Evolutionary conservation across 345 rosid species (phyloP).

Genomic region (Ailanthus altissimus): DNA sequence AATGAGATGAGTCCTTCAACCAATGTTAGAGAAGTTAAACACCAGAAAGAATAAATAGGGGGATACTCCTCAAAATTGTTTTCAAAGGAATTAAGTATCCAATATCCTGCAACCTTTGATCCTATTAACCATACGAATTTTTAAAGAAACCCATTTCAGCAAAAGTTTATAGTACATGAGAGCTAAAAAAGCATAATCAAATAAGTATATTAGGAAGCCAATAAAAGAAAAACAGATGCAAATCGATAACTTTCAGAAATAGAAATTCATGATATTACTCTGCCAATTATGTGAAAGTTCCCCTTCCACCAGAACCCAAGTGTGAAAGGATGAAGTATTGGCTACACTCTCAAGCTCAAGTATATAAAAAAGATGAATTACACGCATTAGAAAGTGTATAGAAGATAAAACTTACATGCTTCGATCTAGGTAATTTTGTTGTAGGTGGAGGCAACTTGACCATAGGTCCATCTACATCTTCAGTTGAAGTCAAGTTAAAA

Average conservation of each 20-base stretch:
- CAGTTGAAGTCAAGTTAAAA: constrained; percentile 78
- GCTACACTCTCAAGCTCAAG: neutral
- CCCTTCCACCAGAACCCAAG: neutral
- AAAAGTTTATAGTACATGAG: neutral
- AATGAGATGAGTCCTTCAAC: neutral
- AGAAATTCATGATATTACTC: neutral
- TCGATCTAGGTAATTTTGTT: constrained; percentile 79
- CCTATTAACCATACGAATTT: neutral
- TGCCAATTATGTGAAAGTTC: neutral
- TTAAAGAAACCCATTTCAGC: neutral
- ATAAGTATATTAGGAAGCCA: neutral
- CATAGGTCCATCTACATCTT: constrained; percentile 75
- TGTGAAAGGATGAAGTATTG: neutral
- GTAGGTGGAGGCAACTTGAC: constrained; percentile 75
- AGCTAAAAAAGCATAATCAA: neutral
- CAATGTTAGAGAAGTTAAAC: too few relatives aligned
- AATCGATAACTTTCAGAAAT: neutral
- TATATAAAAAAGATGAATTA: neutral
- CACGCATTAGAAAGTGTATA: neutral
- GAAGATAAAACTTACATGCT: constrained; percentile 34
- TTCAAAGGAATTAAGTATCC: neutral
- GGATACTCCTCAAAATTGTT: neutral
- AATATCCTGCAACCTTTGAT: neutral
- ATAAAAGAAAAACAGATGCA: neutral
- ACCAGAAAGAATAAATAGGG: neutral